Base-by-base conservation (phyloP, 371 early-diverging fungal genomes). In the Mortierella sp. region DNA sequence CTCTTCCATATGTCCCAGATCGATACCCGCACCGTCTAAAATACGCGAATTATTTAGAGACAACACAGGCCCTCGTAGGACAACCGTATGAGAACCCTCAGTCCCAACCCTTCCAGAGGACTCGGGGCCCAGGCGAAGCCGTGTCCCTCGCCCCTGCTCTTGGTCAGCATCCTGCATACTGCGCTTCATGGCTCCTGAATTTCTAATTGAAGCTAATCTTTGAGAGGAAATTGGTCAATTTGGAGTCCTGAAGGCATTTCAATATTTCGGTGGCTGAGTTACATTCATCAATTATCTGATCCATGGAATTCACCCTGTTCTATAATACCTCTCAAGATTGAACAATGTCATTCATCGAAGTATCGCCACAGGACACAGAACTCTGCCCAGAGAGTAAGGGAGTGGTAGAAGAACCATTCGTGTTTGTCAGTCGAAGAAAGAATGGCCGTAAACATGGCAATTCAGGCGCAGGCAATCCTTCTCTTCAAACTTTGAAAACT, bases 361-460 rank as follows among this genome's bases (percentile, higher is more conserved):
- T 60, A 52, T 33, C n/a, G 1, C 48, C 65, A 5, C 15, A 61
- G n/a, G 63, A 47, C n/a, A 19, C 21, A 1, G 21, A 24, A 24
- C 0, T n/a, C 24, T 24, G 3, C n/a, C 10, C 19, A 15, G 22
- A 21, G 43, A 16, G 16, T 3, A 32, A 19, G 11, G 45, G 45
- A 33, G 0, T 45, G 15, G 58, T 13, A 41, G 75, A 75, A 24
- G 76, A 75, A 21, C 65, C 72, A 4, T 81, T 81, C 50, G 69
- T 69, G 1, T 72, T 75, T 53, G 81, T 81, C 36, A 65, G 48
- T 11, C 61, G 69, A 32, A 81, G 72, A 24, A 72, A 66, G 52
- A 67, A 72, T 3, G 67, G 72, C 11, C 48, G 63, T 10, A 65
- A 60, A 64, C 48, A 57, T 48, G 33, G 4, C 36, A 50, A 8